These are phyloP conservation scores for Coniosporium apollinis DNA, from an alignment of 495 filamentous ascomycete species.

Conservation along the genomic window DNA sequence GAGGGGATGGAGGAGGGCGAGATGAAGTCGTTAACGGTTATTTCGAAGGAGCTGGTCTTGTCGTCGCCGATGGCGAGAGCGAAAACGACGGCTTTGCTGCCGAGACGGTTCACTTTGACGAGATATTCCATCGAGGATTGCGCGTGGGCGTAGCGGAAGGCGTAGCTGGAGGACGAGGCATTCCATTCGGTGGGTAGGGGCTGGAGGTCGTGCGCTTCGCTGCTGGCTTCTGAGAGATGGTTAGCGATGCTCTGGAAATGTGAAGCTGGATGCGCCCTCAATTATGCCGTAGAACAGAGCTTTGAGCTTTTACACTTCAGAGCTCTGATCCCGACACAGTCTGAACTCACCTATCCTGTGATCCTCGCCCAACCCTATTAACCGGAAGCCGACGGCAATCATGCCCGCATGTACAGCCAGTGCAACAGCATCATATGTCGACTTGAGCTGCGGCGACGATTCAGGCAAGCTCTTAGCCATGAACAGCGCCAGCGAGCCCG, in stretches of 20 bases:
- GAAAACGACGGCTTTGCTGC: constrained; percentile 65
- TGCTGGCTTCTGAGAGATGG: constrained; percentile 27
- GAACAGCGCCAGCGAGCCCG: constrained; percentile 16
- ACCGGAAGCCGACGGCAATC: constrained; percentile 59
- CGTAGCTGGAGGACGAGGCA: constrained; percentile 40
- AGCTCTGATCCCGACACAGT: too few species aligned
- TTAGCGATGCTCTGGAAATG: constrained; percentile 2
- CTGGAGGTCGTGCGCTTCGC: constrained; percentile 26
- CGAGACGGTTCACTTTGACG: constrained; percentile 65
- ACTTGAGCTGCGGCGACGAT: constrained; percentile 44
- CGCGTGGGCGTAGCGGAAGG: constrained; percentile 78
- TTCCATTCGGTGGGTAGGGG: constrained; percentile 73
- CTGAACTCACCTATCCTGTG: constrained; percentile 45
- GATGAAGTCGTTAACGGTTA: constrained; percentile 61
- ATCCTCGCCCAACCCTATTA: constrained; percentile 72
- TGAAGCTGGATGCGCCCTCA: background rate
- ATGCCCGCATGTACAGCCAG: constrained; percentile 76
- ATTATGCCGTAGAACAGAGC: too few species aligned
- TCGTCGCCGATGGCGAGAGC: constrained; percentile 67
- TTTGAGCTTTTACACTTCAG: too few species aligned
- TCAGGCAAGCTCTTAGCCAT: constrained; percentile 43
- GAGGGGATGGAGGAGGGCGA: constrained; percentile 42
- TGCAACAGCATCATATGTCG: constrained; percentile 68
- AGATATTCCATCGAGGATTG: constrained; percentile 79
- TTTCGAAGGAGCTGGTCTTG: constrained; percentile 58